Conservation (phyloP, 2,329 filamentous ascomycete genomes). For the Corniculantispora saksenae region DNA sequence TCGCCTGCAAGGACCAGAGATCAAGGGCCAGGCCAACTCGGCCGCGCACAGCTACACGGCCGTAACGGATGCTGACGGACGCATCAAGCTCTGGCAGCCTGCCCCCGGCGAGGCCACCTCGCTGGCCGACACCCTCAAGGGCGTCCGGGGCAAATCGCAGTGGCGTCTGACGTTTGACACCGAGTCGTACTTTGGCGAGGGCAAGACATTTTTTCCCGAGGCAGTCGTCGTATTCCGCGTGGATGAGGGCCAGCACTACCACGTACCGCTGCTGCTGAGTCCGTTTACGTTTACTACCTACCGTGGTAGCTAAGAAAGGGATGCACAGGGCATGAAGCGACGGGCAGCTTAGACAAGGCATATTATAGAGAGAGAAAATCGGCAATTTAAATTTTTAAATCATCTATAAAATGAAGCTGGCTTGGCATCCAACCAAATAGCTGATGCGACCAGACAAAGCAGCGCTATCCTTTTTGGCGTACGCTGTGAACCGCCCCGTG, state of each 20-base stretch:
- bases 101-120: constrained; percentile 43
- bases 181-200: constrained; percentile 67
- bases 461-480: constrained; percentile 2
- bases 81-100: constrained; percentile 69
- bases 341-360: background rate
- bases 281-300: constrained; percentile 84
- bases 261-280: constrained; percentile 75
- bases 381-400: background rate
- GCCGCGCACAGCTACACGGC: constrained; percentile 21
- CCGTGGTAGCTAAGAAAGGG: constrained; percentile 62
- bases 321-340: background rate
- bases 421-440: background rate
- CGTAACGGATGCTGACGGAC: constrained; percentile 72
- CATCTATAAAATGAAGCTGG: background rate
- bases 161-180: constrained; percentile 76
- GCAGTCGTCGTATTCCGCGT: constrained; percentile 57
- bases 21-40: constrained; percentile 24
- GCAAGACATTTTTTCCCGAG: constrained; percentile 62
- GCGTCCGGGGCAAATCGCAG: constrained; percentile 46
- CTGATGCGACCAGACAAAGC: background rate
- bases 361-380: background rate
- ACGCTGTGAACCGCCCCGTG: constrained; percentile 9
- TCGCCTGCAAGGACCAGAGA: constrained; percentile 54
- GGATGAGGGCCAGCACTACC: constrained; percentile 65
- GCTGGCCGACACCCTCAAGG: constrained; percentile 55